Base-by-base conservation (phyloP, 2,329 filamentous ascomycete genomes). In the Trichoderma lentiforme region DNA sequence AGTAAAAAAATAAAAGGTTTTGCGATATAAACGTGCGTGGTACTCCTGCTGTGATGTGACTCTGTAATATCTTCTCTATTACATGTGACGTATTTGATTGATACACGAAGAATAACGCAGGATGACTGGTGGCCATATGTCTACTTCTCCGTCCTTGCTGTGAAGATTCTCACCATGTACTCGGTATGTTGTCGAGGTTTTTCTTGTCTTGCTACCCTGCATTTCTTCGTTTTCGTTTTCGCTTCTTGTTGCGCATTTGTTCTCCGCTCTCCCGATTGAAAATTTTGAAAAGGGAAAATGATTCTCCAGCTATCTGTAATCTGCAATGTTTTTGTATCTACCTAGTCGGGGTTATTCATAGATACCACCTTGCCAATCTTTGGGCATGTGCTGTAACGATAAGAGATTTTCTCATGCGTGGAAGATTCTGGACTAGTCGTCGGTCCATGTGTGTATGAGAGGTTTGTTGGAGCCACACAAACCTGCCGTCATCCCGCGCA, bases 1-100 rank as follows among this genome's bases (percentile, higher is more conserved):
- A 81, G 72, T 73, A 78, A 81, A 70, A 69, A 83, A 82, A 82
- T 81, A 80, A 64, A 69, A 71, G 36, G 43, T 72, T 68, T 72
- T 72, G 64, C 71, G 60, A 70, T 66, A 43, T 39, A 43, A 43
- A 1, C 32, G 4, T 32, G 18, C 18, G 2, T 18, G 11, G 57
- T 60, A 24, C 28, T n/a, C 14, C 57, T 43, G 3, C 15, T 21
- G 57, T 60, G 57, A 34, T 60, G 28, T 32, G 9, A 47, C n/a
- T 21, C 18, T n/a, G 18, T 5, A 6, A 51, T 51, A n/a, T 11
- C 28, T 32, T 9, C 8, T 30, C 15, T n/a, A 28, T 30, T 30
- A 11, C 14, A 6, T 32, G 28, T 58, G 56, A 26, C 26, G 15
- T 30, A n/a, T 12, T 32, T 32, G 43, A 47, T 5, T 9, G n/a